These are phyloP conservation scores for Pseudogymnoascus sp. DNA, from an alignment of 2,329 filamentous ascomycete species.

Conservation along the genomic window DNA sequence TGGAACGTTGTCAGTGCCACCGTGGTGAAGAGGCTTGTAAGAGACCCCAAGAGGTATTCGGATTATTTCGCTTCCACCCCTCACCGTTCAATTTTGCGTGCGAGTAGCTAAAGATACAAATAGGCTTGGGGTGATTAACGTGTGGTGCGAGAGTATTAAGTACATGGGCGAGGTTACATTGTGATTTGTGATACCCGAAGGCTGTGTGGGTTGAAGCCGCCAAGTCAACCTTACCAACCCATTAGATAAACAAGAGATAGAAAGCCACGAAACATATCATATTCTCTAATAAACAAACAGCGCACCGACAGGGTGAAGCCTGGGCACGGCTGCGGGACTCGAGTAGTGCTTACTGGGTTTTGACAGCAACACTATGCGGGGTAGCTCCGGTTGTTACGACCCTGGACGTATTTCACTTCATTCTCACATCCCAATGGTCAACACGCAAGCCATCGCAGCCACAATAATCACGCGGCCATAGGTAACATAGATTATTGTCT, in stretches of 20 bases:
- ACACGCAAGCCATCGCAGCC: neutral
- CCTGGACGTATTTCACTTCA: neutral
- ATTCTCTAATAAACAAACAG: neutral
- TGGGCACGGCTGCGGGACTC: neutral
- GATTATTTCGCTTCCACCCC: neutral
- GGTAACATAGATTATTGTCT: neutral
- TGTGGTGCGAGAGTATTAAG: neutral
- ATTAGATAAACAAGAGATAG: constrained; percentile 1
- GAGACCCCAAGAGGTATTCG: neutral
- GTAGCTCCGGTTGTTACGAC: neutral
- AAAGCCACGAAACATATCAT: neutral
- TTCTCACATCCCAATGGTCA: constrained; percentile 8
- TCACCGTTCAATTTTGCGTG: neutral
- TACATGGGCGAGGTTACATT: neutral
- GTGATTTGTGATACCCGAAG: neutral
- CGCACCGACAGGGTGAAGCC: neutral
- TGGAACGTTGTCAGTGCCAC: neutral
- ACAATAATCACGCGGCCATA: constrained; percentile 1
- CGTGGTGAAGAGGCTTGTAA: neutral
- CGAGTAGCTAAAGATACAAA: neutral
- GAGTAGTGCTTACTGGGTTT: neutral
- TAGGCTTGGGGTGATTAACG: neutral
- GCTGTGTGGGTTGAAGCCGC: neutral
- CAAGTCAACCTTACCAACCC: neutral
- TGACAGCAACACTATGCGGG: constrained; percentile 3